Percentiles rank a stretch among this genome's conserved stretches.
Evolutionary conservation across 805 yeast species (phyloP).

Genomic region (Kuraishia cidri): DNA sequence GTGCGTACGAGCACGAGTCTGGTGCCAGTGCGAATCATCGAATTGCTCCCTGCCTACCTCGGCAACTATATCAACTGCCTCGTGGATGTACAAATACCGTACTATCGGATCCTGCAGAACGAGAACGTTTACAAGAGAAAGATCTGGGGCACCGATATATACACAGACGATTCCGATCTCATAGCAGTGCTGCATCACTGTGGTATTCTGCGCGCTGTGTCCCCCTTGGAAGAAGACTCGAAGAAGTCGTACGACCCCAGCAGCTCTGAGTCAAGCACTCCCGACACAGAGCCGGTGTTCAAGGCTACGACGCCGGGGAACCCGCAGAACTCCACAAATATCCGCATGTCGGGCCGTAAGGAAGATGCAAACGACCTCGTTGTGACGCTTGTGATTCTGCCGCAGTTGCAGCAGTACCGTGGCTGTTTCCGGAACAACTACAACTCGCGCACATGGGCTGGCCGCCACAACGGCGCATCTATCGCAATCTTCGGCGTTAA

Average conservation of each 20-base stretch:
- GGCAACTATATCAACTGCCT: slow-evolving; percentile 33
- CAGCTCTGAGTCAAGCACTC: not conserved
- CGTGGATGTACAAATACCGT: slow-evolving; percentile 50
- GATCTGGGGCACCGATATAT: slow-evolving; percentile 89
- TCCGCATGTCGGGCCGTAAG: slow-evolving; percentile 20
- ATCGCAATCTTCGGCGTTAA: slow-evolving; percentile 48
- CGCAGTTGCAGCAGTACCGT: slow-evolving; percentile 52
- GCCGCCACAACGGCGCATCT: slow-evolving; percentile 73
- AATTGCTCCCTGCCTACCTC: slow-evolving; percentile 18
- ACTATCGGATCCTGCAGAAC: slow-evolving; percentile 25
- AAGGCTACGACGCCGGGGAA: slow-evolving; percentile 29
- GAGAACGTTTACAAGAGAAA: slow-evolving; percentile 38
- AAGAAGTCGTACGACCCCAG: slow-evolving; percentile 8
- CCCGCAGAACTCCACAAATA: slow-evolving; percentile 17
- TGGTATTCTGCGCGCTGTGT: slow-evolving; percentile 45
- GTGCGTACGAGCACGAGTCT: not conserved
- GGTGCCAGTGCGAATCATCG: slow-evolving; percentile 13
- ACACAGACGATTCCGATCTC: slow-evolving; percentile 90
- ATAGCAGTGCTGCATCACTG: slow-evolving; percentile 66
- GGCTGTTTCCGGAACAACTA: slow-evolving; percentile 65
- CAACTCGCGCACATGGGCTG: slow-evolving; percentile 67
- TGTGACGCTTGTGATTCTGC: slow-evolving; percentile 56
- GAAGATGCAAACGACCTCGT: slow-evolving; percentile 32
- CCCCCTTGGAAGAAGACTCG: slow-evolving; percentile 19
- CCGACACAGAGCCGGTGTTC: not conserved